These are phyloP conservation scores for Silene uniflora DNA, from an alignment of 148 eudicot genomes.

Conservation along the genomic window DNA sequence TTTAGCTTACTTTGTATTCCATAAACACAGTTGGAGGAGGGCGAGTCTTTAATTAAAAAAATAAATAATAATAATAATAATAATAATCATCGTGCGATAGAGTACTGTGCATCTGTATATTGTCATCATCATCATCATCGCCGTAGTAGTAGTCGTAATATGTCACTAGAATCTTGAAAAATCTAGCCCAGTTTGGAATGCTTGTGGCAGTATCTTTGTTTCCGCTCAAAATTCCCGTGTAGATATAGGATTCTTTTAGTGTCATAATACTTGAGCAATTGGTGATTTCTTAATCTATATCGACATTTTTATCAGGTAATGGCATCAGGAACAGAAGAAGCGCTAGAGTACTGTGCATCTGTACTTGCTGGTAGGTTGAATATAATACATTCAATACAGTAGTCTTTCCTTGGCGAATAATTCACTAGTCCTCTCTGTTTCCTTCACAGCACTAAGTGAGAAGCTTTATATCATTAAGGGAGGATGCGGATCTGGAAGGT, in stretches of 20 bases:
- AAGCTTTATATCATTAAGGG: conserved; percentile 89
- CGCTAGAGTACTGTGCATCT: conserved; percentile 66
- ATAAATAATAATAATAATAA: too few relatives aligned
- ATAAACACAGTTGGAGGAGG: background rate
- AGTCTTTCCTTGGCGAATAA: conserved; percentile 4
- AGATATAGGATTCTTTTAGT: background rate
- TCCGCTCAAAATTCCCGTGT: background rate
- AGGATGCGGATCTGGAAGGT: conserved; percentile 99
- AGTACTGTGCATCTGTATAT: too few relatives aligned
- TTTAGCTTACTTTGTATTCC: background rate
- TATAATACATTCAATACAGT: background rate
- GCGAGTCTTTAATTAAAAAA: background rate
- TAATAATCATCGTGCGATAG: too few relatives aligned
- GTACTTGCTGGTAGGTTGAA: conserved; percentile 70
- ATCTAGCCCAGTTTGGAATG: background rate
- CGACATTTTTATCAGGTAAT: conserved; percentile 51
- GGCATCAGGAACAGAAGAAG: conserved; percentile 90
- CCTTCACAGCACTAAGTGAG: conserved; percentile 79
- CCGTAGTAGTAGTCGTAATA: too few relatives aligned
- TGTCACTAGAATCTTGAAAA: background rate
- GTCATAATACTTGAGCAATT: background rate
- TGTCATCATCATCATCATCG: too few relatives aligned
- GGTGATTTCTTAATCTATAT: background rate
- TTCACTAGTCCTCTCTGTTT: conserved; percentile 18
- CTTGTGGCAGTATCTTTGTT: background rate